These are phyloP conservation scores for Mollisia scopiformis DNA, from an alignment of 2,329 filamentous ascomycete genomes.

Conservation along the genomic window DNA sequence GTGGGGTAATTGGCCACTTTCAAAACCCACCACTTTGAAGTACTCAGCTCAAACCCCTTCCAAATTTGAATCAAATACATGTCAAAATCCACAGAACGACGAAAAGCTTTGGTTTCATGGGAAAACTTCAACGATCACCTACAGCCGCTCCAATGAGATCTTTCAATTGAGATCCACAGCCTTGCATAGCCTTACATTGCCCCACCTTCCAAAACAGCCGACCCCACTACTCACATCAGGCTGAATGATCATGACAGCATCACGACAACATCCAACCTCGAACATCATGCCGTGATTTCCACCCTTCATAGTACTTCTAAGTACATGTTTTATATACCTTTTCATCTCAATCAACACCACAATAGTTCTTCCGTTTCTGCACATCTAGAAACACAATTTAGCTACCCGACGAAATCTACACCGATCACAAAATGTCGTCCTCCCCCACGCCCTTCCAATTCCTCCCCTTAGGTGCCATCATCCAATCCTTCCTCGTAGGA, in stretches of 20 bases:
- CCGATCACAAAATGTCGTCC: not conserved
- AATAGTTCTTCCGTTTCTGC: not conserved
- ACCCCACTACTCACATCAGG: constrained; percentile 2
- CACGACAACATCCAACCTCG: not conserved
- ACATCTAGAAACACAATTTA: not conserved
- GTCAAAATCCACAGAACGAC: too few relatives aligned
- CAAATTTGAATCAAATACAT: too few relatives aligned
- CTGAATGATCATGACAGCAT: not conserved
- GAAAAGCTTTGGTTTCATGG: too few relatives aligned
- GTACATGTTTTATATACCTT: not conserved
- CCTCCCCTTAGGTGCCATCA: constrained; percentile 76
- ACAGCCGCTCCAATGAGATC: not conserved
- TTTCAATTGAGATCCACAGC: not conserved
- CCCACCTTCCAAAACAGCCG: constrained; percentile 1
- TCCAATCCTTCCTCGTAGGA: constrained; percentile 78
- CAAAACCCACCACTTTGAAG: too few relatives aligned
- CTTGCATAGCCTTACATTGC: not conserved
- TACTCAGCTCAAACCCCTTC: too few relatives aligned
- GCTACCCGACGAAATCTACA: not conserved
- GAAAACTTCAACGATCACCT: not conserved
- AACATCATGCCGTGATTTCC: not conserved
- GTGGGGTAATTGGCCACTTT: too few relatives aligned
- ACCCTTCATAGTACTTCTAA: not conserved
- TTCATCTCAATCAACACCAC: not conserved
- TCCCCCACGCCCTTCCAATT: constrained; percentile 55